Conservation (phyloP, 108 stramenopile genomes). For the Nitzschia inconspicua region DNA sequence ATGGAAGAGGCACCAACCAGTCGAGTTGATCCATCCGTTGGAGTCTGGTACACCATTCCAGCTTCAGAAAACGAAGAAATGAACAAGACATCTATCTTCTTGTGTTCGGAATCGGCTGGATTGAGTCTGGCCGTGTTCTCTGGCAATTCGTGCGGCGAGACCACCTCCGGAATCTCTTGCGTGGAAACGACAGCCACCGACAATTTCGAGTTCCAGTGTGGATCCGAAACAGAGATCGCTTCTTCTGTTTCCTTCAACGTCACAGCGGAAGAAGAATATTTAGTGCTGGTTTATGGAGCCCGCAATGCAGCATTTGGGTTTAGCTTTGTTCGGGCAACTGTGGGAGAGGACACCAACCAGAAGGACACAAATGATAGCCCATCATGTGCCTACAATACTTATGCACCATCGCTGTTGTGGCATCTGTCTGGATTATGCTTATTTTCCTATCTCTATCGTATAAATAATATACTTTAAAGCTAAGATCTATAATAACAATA, state of each 20-base stretch:
- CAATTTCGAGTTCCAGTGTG: background rate
- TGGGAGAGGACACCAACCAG: too few species aligned
- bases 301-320: background rate
- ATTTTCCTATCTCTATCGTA: background rate
- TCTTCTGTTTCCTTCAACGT: background rate
- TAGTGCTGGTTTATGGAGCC: background rate
- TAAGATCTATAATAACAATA: too few species aligned
- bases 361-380: too few species aligned
- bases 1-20: background rate
- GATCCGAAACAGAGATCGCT: background rate
- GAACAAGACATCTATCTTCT: background rate
- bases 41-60: constrained; percentile 3
- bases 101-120: background rate
- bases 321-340: background rate
- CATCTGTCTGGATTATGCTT: background rate
- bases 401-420: background rate
- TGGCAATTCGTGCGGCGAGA: background rate
- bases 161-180: background rate
- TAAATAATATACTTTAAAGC: too few species aligned
- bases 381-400: background rate
- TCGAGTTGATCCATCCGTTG: too few species aligned
- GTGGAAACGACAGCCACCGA: background rate
- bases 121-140: background rate
- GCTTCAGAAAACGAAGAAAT: background rate
- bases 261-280: background rate